Percentiles rank a stretch among this genome's conserved stretches.
These are phyloP conservation scores for Sclerotinia trifoliorum DNA, from an alignment of 2,329 filamentous ascomycete genomes.

Conservation along the genomic window DNA sequence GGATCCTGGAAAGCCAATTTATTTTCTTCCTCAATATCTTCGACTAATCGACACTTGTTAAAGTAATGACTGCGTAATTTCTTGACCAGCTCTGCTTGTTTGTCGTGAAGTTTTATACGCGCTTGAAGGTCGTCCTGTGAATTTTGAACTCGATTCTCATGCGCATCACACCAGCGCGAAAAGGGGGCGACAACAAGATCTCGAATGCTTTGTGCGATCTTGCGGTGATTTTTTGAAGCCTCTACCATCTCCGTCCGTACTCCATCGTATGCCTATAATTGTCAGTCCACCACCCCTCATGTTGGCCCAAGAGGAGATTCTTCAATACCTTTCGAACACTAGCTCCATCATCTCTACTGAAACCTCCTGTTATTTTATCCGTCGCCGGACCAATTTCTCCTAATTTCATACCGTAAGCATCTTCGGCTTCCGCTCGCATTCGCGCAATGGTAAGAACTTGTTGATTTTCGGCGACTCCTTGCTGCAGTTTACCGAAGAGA, in stretches of 20 bases:
- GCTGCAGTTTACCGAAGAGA: constrained; percentile 93
- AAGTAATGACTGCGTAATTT: constrained; percentile 96
- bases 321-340: constrained; percentile 89
- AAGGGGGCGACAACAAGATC: constrained; percentile 95
- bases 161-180: constrained; percentile 91
- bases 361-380: constrained; percentile 80
- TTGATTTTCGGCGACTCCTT: constrained; percentile 92
- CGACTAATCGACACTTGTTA: constrained; percentile 95
- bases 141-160: constrained; percentile 85
- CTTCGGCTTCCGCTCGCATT: constrained; percentile 94
- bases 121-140: constrained; percentile 92
- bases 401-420: constrained; percentile 78
- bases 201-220: constrained; percentile 94
- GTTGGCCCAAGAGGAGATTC: background rate
- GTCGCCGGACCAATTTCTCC: constrained; percentile 78
- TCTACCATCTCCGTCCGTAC: constrained; percentile 91
- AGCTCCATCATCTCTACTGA: constrained; percentile 88
- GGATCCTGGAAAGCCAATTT: constrained; percentile 96
- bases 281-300: constrained; percentile 29
- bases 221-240: constrained; percentile 83
- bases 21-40: constrained; percentile 97
- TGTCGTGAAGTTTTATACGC: constrained; percentile 89
- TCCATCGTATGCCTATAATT: constrained; percentile 80
- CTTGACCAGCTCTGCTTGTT: constrained; percentile 84
- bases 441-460: constrained; percentile 89